Conservation (phyloP, 2,329 filamentous ascomycete species). For the Cercospora sp. region DNA sequence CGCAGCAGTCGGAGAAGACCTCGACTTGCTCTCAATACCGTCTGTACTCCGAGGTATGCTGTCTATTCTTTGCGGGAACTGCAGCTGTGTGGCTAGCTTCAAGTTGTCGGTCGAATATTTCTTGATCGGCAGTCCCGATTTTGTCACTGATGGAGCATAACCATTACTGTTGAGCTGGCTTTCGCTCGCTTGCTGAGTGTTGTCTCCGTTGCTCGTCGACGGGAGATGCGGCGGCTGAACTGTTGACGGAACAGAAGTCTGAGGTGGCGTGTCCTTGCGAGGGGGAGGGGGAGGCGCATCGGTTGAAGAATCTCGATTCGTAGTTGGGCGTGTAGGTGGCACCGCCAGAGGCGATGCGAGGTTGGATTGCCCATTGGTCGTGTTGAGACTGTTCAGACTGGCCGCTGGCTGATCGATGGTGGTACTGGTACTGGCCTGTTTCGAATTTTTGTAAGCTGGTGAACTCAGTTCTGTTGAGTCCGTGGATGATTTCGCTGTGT, state of each 20-base stretch:
- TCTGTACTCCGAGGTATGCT: background rate
- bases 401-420: slow-evolving; percentile 4
- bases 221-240: background rate
- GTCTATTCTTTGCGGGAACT: slow-evolving; percentile 1
- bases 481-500: slow-evolving; percentile 3
- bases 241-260: slow-evolving; percentile 8
- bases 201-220: background rate
- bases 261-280: slow-evolving; percentile 14
- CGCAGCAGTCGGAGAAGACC: background rate
- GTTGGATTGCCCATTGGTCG: slow-evolving; percentile 8
- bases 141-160: background rate
- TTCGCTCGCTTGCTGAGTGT: background rate
- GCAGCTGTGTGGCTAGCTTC: background rate
- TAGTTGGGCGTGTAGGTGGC: slow-evolving; percentile 10
- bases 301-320: slow-evolving; percentile 9
- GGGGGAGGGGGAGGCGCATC: slow-evolving; percentile 16
- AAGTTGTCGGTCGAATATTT: slow-evolving; percentile 5
- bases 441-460: slow-evolving; percentile 9
- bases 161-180: slow-evolving; percentile 8
- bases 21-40: background rate
- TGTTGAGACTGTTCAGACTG: slow-evolving; percentile 3
- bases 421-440: slow-evolving; percentile 7
- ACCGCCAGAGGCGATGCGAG: background rate
- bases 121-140: background rate
- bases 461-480: slow-evolving; percentile 5